These are phyloP conservation scores for Vicia sativa DNA, from an alignment of 306 rosid species.

Conservation along the genomic window DNA sequence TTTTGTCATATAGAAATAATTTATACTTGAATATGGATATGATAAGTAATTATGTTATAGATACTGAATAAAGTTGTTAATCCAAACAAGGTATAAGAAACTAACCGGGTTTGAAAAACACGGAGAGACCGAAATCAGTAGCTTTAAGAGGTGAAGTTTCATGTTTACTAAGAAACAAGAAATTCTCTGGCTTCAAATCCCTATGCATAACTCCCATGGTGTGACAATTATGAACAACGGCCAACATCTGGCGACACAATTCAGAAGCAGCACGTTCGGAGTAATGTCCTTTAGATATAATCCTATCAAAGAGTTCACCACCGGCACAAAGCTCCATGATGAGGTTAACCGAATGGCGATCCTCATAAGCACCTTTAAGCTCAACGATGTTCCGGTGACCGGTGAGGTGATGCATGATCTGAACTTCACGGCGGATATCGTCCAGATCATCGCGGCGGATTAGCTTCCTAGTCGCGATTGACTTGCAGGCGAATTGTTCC, in stretches of 20 bases:
- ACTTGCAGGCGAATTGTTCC: constrained; percentile 84
- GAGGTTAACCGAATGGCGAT: constrained; percentile 86
- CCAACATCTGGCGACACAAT: constrained; percentile 83
- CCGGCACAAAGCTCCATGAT: constrained; percentile 98
- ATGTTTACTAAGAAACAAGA: constrained; percentile 66
- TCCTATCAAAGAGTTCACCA: constrained; percentile 93
- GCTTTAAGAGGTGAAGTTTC: constrained; percentile 84
- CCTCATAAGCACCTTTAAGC: constrained; percentile 91
- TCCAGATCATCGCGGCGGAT: constrained; percentile 73
- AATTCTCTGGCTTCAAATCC: constrained; percentile 93
- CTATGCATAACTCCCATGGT: constrained; percentile 94
- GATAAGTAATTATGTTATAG: neutral
- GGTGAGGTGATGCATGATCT: constrained; percentile 98
- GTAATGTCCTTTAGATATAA: constrained; percentile 83
- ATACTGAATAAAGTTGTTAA: no score
- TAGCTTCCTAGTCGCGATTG: constrained; percentile 85
- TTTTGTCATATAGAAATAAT: neutral
- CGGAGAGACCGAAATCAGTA: constrained; percentile 94
- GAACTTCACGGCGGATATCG: constrained; percentile 92
- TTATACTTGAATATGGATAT: neutral
- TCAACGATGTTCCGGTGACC: constrained; percentile 93
- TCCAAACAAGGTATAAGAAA: neutral
- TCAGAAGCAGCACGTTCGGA: constrained; percentile 91
- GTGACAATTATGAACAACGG: constrained; percentile 84
- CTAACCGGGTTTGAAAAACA: constrained; percentile 80